Conservation (phyloP, 2,329 filamentous ascomycete genomes). For the Tolypocladium endophyticum region DNA sequence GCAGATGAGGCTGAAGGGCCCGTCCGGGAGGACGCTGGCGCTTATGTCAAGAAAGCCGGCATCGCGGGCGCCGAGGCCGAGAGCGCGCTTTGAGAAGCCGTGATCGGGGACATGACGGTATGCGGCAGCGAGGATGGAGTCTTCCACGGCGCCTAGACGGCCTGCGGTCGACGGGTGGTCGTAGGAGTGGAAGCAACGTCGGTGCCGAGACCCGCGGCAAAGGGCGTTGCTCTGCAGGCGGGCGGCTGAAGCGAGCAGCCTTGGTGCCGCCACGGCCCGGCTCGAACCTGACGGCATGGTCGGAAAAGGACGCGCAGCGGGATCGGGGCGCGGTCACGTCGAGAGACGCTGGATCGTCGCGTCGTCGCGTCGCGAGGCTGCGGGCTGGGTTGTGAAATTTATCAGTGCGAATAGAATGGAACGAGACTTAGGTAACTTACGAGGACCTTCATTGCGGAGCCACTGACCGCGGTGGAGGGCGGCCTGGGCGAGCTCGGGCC, state of each 20-base stretch:
- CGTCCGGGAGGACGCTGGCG: slow-evolving; percentile 68
- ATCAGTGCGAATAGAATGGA: neutral
- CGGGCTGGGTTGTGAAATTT: neutral
- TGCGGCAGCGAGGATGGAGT: slow-evolving; percentile 70
- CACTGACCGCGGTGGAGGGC: neutral
- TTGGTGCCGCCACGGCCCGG: neutral
- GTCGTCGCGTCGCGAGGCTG: neutral
- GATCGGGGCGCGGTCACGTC: neutral
- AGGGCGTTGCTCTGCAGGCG: neutral
- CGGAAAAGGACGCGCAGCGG: neutral
- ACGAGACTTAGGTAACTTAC: neutral
- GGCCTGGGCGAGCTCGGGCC: neutral
- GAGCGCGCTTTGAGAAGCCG: slow-evolving; percentile 68
- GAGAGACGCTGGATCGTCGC: neutral
- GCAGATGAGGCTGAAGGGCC: slow-evolving; percentile 70
- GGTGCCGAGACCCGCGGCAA: neutral
- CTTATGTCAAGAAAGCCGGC: slow-evolving; percentile 81
- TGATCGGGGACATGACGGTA: slow-evolving; percentile 66
- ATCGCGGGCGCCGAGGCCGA: slow-evolving; percentile 71
- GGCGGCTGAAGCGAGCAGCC: neutral
- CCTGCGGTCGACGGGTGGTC: slow-evolving; percentile 49
- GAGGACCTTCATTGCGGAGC: neutral
- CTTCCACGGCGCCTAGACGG: slow-evolving; percentile 59
- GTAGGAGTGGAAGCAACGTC: slow-evolving; percentile 57
- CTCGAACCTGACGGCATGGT: neutral